Evolutionary conservation across 306 rosid species (phyloP).

Genomic region (Prunus dulcis): DNA sequence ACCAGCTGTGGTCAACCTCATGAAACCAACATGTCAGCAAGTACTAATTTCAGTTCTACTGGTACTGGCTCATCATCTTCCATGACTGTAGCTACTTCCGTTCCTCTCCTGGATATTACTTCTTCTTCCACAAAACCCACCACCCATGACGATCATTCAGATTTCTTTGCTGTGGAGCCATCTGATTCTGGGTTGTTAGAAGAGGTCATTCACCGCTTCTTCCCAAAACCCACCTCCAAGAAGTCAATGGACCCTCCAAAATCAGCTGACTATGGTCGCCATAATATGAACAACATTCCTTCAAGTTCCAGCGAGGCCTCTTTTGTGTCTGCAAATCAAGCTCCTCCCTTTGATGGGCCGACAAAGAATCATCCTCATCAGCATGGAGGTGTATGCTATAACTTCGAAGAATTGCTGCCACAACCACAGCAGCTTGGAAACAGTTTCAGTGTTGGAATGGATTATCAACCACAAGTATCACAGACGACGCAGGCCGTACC

Average conservation of each 20-base stretch:
- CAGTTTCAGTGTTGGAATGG: slow-evolving; percentile 8
- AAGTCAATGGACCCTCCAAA: not conserved
- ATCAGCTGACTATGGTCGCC: not conserved
- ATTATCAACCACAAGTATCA: not conserved
- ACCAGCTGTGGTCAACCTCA: slow-evolving; percentile 6
- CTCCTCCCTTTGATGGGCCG: not conserved
- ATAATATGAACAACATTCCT: not conserved
- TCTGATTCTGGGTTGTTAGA: slow-evolving; percentile 73
- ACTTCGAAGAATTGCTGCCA: slow-evolving; percentile 9
- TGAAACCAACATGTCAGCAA: not conserved
- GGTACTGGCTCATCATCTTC: slow-evolving; percentile 6
- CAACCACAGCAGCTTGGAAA: not conserved
- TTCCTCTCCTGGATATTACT: not conserved
- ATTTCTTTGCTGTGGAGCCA: slow-evolving; percentile 46
- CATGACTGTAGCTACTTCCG: not conserved
- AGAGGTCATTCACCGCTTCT: slow-evolving; percentile 60
- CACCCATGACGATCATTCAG: slow-evolving; percentile 7
- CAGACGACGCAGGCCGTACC: slow-evolving; percentile 13
- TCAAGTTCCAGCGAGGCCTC: not conserved
- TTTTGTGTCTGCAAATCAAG: not conserved
- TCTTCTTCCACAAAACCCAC: not conserved
- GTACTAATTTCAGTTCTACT: not conserved
- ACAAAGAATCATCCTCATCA: not conserved
- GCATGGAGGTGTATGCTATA: slow-evolving; percentile 9
- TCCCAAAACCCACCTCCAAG: slow-evolving; percentile 41